Evolutionary conservation across 805 yeast genomes (phyloP).

Genomic region (Candida koratica): DNA sequence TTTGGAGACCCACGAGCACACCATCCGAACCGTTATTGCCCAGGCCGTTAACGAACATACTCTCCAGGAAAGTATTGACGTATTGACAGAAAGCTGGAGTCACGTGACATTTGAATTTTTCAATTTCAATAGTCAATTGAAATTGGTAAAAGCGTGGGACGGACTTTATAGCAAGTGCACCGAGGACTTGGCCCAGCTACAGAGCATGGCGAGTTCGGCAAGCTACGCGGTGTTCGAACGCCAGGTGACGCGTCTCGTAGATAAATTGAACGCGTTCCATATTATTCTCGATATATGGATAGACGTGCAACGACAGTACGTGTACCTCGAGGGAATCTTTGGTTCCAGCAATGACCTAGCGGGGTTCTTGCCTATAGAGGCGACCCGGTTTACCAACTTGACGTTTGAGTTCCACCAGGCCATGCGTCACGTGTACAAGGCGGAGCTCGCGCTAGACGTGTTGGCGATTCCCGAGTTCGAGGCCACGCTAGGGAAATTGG

Average conservation of each 20-base stretch:
- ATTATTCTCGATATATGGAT: conserved; percentile 65
- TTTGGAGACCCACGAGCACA: conserved; percentile 40
- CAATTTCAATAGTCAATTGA: conserved; percentile 47
- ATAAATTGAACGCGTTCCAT: conserved; percentile 47
- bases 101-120: conserved; percentile 48
- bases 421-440: conserved; percentile 46
- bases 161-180: conserved; percentile 51
- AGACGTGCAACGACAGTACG: conserved; percentile 86
- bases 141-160: conserved; percentile 68
- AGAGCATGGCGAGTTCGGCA: conserved; percentile 68
- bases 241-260: conserved; percentile 52
- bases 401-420: conserved; percentile 57
- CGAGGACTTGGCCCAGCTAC: conserved; percentile 58
- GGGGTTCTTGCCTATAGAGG: conserved; percentile 64
- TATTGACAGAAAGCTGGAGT: conserved; percentile 57
- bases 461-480: conserved; percentile 47
- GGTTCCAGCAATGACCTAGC: conserved; percentile 53
- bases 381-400: conserved; percentile 58
- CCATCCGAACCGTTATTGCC: conserved; percentile 46
- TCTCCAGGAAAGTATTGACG: conserved; percentile 52
- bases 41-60: conserved; percentile 72
- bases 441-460: conserved; percentile 53
- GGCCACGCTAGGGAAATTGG: conserved; percentile 43
- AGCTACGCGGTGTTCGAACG: conserved; percentile 58
- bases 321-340: conserved; percentile 77